These are phyloP conservation scores for Clonostachys byssicola DNA, from an alignment of 2,329 filamentous ascomycete species.

Conservation along the genomic window DNA sequence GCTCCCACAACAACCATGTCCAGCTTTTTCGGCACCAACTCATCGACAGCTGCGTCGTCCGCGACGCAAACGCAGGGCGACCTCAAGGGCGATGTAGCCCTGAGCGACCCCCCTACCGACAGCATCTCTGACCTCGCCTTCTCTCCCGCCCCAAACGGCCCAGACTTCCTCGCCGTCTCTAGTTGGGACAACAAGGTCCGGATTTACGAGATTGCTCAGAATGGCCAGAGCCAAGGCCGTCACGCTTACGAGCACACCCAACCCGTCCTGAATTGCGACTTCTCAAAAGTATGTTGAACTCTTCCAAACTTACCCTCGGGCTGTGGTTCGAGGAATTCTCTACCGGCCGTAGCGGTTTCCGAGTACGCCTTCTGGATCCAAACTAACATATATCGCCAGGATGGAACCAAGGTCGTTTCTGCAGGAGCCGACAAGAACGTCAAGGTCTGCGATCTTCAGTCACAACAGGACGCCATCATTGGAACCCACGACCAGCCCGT, in stretches of 20 bases:
- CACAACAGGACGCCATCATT: slow-evolving; percentile 65
- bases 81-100: slow-evolving; percentile 80
- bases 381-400: slow-evolving; percentile 45
- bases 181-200: slow-evolving; percentile 98
- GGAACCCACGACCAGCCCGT: slow-evolving; percentile 84
- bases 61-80: slow-evolving; percentile 78
- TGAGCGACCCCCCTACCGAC: slow-evolving; percentile 78
- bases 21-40: slow-evolving; percentile 51
- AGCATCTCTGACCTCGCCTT: slow-evolving; percentile 86
- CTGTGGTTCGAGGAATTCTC: background rate
- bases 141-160: slow-evolving; percentile 53
- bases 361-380: no score
- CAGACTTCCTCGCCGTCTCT: slow-evolving; percentile 80
- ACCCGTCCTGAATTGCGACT: slow-evolving; percentile 80
- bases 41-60: slow-evolving; percentile 48
- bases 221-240: slow-evolving; percentile 78
- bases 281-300: slow-evolving; percentile 70
- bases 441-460: slow-evolving; percentile 78
- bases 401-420: slow-evolving; percentile 84
- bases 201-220: slow-evolving; percentile 84
- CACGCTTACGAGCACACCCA: slow-evolving; percentile 82
- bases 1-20: slow-evolving; percentile 46
- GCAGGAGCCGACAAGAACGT: slow-evolving; percentile 88
- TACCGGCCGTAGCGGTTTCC: no score
- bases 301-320: background rate